These are phyloP conservation scores for Marasmius tenuissimus DNA, from an alignment of 1,284 basidiomycete species.

Conservation along the genomic window DNA sequence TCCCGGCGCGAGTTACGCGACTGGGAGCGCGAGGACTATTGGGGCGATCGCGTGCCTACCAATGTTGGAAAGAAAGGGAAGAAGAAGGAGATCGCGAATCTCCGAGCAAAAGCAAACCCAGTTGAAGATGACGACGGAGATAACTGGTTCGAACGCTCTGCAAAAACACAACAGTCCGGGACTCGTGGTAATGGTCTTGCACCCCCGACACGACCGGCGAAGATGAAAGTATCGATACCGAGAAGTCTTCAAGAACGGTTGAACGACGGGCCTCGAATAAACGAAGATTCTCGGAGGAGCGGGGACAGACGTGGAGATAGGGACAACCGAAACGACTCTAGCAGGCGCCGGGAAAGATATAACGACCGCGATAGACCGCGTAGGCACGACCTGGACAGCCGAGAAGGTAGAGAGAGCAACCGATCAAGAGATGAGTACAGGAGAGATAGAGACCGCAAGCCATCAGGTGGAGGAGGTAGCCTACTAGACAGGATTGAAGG, in stretches of 20 bases:
- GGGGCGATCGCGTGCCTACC: conserved; percentile 41
- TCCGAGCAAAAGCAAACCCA: conserved; percentile 43
- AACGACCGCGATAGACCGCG: conserved; percentile 3
- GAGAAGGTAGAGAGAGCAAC: conserved; percentile 18
- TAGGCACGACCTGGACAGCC: conserved; percentile 11
- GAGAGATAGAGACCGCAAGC: conserved; percentile 11
- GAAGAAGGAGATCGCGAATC: conserved; percentile 55
- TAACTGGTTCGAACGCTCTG: conserved; percentile 57
- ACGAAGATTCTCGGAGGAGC: background rate
- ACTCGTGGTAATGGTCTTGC: conserved; percentile 11
- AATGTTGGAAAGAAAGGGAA: conserved; percentile 66
- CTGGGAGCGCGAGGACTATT: conserved; percentile 39
- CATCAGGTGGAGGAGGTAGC: background rate
- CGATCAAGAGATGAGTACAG: conserved; percentile 7
- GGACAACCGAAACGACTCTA: conserved; percentile 15
- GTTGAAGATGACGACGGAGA: conserved; percentile 48
- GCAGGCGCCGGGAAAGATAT: conserved; percentile 5
- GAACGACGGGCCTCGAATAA: conserved; percentile 13
- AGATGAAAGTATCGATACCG: conserved; percentile 5
- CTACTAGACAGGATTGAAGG: background rate
- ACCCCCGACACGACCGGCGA: conserved; percentile 10
- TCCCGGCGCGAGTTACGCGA: conserved; percentile 30
- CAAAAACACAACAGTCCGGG: conserved; percentile 21
- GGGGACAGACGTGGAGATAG: conserved; percentile 11
- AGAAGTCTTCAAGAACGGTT: conserved; percentile 4